Evolutionary conservation across 176 grass and related monocot genomes (phyloP).

Genomic region (Panicum miliaceum): DNA sequence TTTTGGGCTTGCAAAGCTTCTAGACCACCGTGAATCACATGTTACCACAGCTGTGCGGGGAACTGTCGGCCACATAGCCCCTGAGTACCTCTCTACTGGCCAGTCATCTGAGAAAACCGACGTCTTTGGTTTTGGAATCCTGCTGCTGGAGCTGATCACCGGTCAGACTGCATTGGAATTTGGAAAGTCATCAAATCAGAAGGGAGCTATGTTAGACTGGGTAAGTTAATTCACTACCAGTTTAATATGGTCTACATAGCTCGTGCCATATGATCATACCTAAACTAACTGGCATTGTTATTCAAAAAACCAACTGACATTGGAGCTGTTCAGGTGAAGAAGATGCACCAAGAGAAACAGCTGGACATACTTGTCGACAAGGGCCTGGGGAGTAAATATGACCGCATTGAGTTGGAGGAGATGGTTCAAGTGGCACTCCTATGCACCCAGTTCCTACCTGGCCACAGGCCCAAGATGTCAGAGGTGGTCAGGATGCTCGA

Average conservation of each 20-base stretch:
- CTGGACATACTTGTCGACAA: constrained; percentile 78
- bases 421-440: constrained; percentile 84
- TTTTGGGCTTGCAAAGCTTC: constrained; percentile 87
- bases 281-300: background rate
- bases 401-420: constrained; percentile 79
- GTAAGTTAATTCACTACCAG: constrained; percentile 58
- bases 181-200: constrained; percentile 82
- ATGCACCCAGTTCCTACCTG: constrained; percentile 82
- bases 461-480: constrained; percentile 76
- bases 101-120: constrained; percentile 95
- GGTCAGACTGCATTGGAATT: constrained; percentile 81
- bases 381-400: constrained; percentile 62
- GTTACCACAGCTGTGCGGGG: constrained; percentile 85
- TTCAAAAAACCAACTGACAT: background rate
- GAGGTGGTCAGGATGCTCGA: constrained; percentile 89
- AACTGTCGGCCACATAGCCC: constrained; percentile 86
- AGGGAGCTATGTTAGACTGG: constrained; percentile 93
- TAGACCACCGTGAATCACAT: constrained; percentile 82
- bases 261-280: constrained; percentile 13
- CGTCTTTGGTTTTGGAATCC: constrained; percentile 84
- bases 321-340: constrained; percentile 71
- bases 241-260: constrained; percentile 8
- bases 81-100: constrained; percentile 85
- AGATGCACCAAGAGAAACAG: constrained; percentile 83
- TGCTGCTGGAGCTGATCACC: constrained; percentile 80